These are phyloP conservation scores for Polytolypa hystricis DNA, from an alignment of 2,329 filamentous ascomycete genomes.

Conservation along the genomic window DNA sequence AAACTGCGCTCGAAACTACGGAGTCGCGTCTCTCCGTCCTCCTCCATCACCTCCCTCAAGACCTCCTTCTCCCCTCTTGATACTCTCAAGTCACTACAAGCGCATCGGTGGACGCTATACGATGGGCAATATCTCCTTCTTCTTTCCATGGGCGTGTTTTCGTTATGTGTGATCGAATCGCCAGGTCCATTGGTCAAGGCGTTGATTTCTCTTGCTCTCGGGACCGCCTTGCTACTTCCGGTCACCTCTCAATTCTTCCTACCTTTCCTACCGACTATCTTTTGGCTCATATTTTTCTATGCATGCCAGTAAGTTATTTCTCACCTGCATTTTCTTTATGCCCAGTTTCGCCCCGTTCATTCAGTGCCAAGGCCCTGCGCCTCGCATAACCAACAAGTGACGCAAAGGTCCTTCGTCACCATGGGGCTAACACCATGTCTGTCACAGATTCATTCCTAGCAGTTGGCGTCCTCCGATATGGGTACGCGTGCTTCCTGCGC, in stretches of 20 bases:
- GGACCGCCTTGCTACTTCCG: slow-evolving; percentile 65
- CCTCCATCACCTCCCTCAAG: slow-evolving; percentile 64
- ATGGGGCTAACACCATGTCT: slow-evolving; percentile 8
- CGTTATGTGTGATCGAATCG: slow-evolving; percentile 66
- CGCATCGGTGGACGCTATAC: slow-evolving; percentile 68
- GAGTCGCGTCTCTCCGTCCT: slow-evolving; percentile 54
- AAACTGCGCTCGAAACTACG: slow-evolving; percentile 59
- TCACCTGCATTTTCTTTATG: not conserved
- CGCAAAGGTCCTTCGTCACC: not conserved
- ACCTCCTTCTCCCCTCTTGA: slow-evolving; percentile 73
- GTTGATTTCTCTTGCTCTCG: slow-evolving; percentile 54
- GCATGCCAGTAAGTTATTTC: slow-evolving; percentile 65
- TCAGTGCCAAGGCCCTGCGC: slow-evolving; percentile 1
- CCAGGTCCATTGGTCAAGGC: slow-evolving; percentile 72
- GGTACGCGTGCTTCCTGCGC: slow-evolving; percentile 84
- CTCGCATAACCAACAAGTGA: slow-evolving; percentile 1
- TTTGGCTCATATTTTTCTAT: slow-evolving; percentile 86
- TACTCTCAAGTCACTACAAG: slow-evolving; percentile 62
- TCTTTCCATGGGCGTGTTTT: slow-evolving; percentile 66
- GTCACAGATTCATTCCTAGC: slow-evolving; percentile 67
- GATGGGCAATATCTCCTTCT: slow-evolving; percentile 78
- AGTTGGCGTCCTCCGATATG: slow-evolving; percentile 88
- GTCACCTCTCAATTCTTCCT: slow-evolving; percentile 84
- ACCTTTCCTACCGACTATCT: slow-evolving; percentile 72
- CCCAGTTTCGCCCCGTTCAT: not conserved